A percentile compares a stretch with the other conserved stretches of the same genome.
These are phyloP conservation scores for Penicillium sumatraense DNA, from an alignment of 2,329 filamentous ascomycete species.

Conservation along the genomic window DNA sequence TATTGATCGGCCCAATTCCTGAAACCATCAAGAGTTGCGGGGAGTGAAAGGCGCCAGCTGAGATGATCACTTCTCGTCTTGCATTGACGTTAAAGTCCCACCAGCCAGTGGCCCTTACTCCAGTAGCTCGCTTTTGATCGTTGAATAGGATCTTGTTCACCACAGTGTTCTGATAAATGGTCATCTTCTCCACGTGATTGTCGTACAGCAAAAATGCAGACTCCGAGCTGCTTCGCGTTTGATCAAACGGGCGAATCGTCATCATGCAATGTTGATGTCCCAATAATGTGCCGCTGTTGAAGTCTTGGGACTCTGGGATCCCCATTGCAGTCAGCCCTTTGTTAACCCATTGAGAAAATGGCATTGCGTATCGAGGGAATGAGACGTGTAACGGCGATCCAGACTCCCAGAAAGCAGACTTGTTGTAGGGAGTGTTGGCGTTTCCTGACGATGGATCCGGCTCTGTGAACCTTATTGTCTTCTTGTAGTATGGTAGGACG, in stretches of 20 bases:
- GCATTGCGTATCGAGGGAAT: slow-evolving; percentile 45
- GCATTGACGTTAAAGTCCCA: slow-evolving; percentile 52
- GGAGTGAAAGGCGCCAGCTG: slow-evolving; percentile 58
- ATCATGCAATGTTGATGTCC: slow-evolving; percentile 50
- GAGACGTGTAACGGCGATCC: slow-evolving; percentile 49
- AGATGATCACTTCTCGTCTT: slow-evolving; percentile 54
- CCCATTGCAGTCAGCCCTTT: slow-evolving; percentile 47
- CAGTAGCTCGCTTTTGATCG: slow-evolving; percentile 47
- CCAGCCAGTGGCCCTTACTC: slow-evolving; percentile 50
- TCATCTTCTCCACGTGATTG: slow-evolving; percentile 35
- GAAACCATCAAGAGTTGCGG: slow-evolving; percentile 59
- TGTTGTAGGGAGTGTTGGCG: slow-evolving; percentile 29
- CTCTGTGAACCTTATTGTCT: slow-evolving; percentile 33
- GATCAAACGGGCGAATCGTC: slow-evolving; percentile 53
- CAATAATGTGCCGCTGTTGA: slow-evolving; percentile 50
- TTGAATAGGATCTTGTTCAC: slow-evolving; percentile 58
- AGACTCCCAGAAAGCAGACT: slow-evolving; percentile 32
- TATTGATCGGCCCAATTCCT: slow-evolving; percentile 50
- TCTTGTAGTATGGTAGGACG: slow-evolving; percentile 34
- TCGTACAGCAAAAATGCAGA: slow-evolving; percentile 41
- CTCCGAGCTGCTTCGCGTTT: slow-evolving; percentile 55
- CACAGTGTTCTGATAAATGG: slow-evolving; percentile 49
- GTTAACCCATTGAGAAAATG: slow-evolving; percentile 44
- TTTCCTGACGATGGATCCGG: slow-evolving; percentile 25
- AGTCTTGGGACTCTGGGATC: slow-evolving; percentile 41